phyloP scores from a whole-genome alignment of 1,284 basidiomycete genomes.

The Apiotrichum siamense region DNA sequence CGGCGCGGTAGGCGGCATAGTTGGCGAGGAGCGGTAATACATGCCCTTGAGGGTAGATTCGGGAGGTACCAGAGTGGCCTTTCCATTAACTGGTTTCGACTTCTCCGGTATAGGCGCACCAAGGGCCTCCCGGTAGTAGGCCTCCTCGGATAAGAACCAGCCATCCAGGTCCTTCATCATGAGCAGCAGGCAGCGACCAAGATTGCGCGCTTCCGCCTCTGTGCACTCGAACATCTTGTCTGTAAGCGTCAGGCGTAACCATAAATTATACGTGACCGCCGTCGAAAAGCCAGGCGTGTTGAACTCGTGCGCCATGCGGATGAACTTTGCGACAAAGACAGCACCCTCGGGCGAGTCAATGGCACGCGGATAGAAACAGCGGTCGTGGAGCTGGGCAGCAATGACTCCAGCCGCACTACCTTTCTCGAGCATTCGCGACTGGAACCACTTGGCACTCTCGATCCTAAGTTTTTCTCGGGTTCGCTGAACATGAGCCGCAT shows the following conservation, averaged over 20 bases:
- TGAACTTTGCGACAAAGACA: slow-evolving; percentile 85
- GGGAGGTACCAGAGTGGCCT: background rate
- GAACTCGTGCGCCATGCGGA: slow-evolving; percentile 76
- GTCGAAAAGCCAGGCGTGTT: slow-evolving; percentile 85
- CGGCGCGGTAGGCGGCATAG: slow-evolving; percentile 47
- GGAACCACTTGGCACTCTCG: slow-evolving; percentile 92
- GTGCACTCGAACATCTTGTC: slow-evolving; percentile 86
- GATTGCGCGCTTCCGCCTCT: slow-evolving; percentile 92
- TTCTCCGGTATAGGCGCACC: slow-evolving; percentile 27
- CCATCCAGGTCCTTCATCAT: slow-evolving; percentile 66
- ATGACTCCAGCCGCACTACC: slow-evolving; percentile 8
- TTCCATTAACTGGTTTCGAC: slow-evolving; percentile 53
- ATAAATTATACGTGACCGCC: slow-evolving; percentile 76
- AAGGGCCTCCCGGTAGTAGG: slow-evolving; percentile 49
- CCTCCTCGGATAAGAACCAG: slow-evolving; percentile 65
- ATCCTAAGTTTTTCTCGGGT: slow-evolving; percentile 57
- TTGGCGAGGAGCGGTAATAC: slow-evolving; percentile 53
- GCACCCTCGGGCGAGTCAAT: slow-evolving; percentile 93
- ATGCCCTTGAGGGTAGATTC: slow-evolving; percentile 56
- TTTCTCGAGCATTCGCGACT: slow-evolving; percentile 47
- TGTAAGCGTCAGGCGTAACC: slow-evolving; percentile 76
- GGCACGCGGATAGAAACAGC: slow-evolving; percentile 88
- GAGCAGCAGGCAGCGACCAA: slow-evolving; percentile 78
- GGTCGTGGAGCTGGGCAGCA: slow-evolving; percentile 52
- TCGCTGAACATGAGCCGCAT: slow-evolving; percentile 51